Conservation (phyloP, 352 stramenopile species). For the Globisporangium nodosum region DNA sequence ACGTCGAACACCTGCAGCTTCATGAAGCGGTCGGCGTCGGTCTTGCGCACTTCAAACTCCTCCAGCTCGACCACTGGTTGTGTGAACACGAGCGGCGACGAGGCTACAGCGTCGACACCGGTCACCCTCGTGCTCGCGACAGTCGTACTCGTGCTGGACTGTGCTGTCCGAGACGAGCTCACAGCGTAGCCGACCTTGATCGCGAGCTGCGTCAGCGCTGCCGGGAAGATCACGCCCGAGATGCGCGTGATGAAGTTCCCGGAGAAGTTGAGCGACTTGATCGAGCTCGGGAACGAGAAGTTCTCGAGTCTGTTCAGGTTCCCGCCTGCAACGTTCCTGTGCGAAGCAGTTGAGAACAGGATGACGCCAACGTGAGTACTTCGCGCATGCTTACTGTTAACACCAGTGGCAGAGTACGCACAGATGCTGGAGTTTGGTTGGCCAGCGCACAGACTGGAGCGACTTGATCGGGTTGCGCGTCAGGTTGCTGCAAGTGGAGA, state of each 20-base stretch:
- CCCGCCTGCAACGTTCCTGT: constrained; percentile 9
- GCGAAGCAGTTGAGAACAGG: neutral
- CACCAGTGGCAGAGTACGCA: constrained; percentile 9
- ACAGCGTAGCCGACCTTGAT: constrained; percentile 8
- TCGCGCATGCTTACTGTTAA: neutral
- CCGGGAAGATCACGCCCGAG: constrained; percentile 27
- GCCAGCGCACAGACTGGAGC: constrained; percentile 19
- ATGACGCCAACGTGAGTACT: neutral
- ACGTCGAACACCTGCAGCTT: constrained; percentile 11
- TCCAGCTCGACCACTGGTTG: constrained; percentile 6
- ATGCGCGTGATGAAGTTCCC: constrained; percentile 31
- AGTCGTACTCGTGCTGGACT: neutral
- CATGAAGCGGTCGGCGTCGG: constrained; percentile 24
- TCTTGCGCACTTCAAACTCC: constrained; percentile 36
- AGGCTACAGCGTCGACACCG: neutral
- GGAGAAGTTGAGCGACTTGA: constrained; percentile 29
- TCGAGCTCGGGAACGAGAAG: constrained; percentile 25
- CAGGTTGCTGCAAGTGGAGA: constrained; percentile 18
- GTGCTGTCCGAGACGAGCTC: neutral
- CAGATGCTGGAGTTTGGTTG: constrained; percentile 21
- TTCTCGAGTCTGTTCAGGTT: constrained; percentile 21
- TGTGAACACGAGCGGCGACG: constrained; percentile 3
- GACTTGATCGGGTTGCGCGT: constrained; percentile 29
- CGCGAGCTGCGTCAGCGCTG: constrained; percentile 18
- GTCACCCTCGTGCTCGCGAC: neutral